phyloP scores from a whole-genome alignment of 306 rosid genomes.

The Cyamopsis tetragonoloba region DNA sequence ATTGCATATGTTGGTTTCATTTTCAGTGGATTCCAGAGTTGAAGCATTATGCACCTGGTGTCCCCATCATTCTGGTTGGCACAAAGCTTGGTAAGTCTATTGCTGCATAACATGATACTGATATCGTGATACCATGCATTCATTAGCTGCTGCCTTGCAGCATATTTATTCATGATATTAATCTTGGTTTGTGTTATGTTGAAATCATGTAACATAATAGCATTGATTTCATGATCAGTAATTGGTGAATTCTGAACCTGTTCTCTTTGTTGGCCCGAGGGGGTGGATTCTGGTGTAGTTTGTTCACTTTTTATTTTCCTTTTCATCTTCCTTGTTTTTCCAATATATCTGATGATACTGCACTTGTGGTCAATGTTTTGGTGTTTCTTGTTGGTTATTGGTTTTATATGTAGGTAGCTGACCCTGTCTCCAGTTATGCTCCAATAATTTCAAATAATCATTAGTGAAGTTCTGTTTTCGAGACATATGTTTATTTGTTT shows the following conservation, averaged over 20 bases:
- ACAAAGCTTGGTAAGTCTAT: constrained; percentile 81
- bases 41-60: constrained; percentile 99
- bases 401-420: constrained; percentile 13
- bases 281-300: not conserved
- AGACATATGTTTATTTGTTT: not conserved
- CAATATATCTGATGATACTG: not conserved
- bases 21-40: constrained; percentile 99
- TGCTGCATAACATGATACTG: constrained; percentile 18
- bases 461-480: not conserved
- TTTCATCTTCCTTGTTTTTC: not conserved
- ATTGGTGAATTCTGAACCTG: not conserved
- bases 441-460: constrained; percentile 15
- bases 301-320: not conserved
- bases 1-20: constrained; percentile 17
- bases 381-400: constrained; percentile 11
- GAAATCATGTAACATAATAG: not conserved
- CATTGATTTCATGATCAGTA: constrained; percentile 3
- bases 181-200: not conserved
- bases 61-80: constrained; percentile 94
- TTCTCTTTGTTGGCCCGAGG: not conserved
- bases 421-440: not conserved
- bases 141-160: not conserved
- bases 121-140: not conserved
- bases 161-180: not conserved
- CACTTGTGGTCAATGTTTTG: not conserved